Percentiles rank a stretch among this genome's conserved stretches.
phyloP scores from a whole-genome alignment of 169 alveolate genomes.

The Eimeria mitis region DNA sequence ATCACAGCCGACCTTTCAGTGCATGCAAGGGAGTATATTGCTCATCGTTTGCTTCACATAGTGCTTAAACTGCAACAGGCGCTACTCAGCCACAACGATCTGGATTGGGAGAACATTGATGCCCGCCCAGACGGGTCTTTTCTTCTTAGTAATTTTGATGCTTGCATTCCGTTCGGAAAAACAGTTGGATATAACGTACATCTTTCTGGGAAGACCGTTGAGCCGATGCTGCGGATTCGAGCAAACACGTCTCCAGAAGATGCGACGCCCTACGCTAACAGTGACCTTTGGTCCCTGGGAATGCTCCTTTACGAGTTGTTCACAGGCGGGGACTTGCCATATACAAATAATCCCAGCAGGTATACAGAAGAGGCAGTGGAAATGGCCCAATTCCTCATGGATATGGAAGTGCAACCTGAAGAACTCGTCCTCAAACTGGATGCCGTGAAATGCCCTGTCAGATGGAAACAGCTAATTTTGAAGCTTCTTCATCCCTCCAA shows the following conservation, averaged over 20 bases:
- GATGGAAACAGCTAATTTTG: constrained; percentile 1
- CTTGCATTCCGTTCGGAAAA: not conserved
- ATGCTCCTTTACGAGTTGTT: constrained; percentile 12
- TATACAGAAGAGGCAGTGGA: not conserved
- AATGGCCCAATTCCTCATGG: not conserved
- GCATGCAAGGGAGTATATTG: not conserved
- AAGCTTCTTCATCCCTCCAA: not conserved
- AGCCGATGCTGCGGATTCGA: not conserved
- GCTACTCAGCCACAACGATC: not conserved
- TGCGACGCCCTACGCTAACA: not conserved
- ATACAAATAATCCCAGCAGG: not conserved
- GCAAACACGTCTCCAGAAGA: not conserved
- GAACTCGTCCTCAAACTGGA: not conserved
- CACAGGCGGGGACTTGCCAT: not conserved
- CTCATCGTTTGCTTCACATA: not conserved
- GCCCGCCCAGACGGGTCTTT: not conserved
- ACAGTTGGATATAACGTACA: not conserved
- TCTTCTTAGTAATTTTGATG: not conserved
- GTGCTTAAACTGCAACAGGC: constrained; percentile 20
- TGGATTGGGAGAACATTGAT: not conserved
- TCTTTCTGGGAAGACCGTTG: not conserved
- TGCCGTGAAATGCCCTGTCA: not conserved
- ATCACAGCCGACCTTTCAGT: not conserved
- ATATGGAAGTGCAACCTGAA: not conserved
- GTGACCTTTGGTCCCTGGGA: constrained; percentile 14